Conservation (phyloP, 768 basidiomycete genomes). For the Favolaschia claudopus region DNA sequence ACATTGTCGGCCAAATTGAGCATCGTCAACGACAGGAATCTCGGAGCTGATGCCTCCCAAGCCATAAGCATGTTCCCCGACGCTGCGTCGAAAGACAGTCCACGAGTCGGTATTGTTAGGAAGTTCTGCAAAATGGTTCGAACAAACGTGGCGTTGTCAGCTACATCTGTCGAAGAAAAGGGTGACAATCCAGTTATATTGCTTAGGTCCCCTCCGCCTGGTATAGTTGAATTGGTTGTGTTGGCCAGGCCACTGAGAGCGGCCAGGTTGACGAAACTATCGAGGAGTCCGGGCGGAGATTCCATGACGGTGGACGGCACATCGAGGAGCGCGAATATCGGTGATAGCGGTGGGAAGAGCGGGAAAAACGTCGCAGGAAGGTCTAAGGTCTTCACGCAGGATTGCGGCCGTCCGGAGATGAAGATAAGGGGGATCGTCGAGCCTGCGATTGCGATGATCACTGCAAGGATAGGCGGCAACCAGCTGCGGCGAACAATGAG, state of each 20-base stretch:
- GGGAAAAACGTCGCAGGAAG: constrained; percentile 31
- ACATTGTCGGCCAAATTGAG: constrained; percentile 75
- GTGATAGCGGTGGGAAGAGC: constrained; percentile 53
- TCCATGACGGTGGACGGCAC: constrained; percentile 48
- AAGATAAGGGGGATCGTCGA: constrained; percentile 72
- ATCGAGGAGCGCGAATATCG: constrained; percentile 45
- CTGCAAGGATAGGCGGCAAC: constrained; percentile 64
- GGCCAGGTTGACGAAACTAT: constrained; percentile 51
- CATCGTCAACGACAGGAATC: constrained; percentile 62
- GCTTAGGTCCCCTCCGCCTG: constrained; percentile 60
- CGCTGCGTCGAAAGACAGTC: constrained; percentile 64
- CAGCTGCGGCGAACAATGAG: constrained; percentile 71
- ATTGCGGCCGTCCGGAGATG: constrained; percentile 55
- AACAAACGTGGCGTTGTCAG: constrained; percentile 66
- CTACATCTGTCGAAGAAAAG: constrained; percentile 49
- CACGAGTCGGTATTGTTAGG: constrained; percentile 64
- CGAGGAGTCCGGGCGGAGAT: constrained; percentile 61
- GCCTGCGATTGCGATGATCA: constrained; percentile 65
- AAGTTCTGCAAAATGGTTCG: constrained; percentile 57
- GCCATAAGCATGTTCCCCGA: constrained; percentile 65
- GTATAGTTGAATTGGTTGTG: constrained; percentile 4
- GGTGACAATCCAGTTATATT: constrained; percentile 31
- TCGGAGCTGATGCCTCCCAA: constrained; percentile 73
- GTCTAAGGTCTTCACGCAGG: constrained; percentile 53
- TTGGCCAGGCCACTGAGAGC: constrained; percentile 37